Conservation (phyloP, 2,329 filamentous ascomycete species). For the Neofusicoccum ribis region DNA sequence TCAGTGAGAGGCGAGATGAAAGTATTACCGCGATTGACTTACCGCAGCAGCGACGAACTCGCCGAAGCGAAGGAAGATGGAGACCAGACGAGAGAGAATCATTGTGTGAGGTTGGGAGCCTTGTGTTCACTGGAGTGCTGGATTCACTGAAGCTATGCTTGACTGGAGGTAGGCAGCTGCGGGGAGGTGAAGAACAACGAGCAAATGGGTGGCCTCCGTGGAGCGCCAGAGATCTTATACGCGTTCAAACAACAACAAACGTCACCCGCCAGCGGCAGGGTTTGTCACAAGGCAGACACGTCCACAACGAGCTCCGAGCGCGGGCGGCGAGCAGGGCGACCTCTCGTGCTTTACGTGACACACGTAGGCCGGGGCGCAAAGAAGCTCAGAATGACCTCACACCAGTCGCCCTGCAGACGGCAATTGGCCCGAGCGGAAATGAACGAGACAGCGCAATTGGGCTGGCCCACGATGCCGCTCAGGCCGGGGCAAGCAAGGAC, state of each 20-base stretch:
- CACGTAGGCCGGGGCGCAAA: neutral
- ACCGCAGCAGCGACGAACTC: slow-evolving; percentile 72
- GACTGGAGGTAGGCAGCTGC: neutral
- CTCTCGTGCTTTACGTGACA: slow-evolving; percentile 5
- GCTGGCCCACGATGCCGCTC: neutral
- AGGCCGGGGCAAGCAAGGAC: slow-evolving; percentile 13
- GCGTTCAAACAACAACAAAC: neutral
- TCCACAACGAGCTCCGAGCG: neutral
- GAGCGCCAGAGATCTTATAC: neutral
- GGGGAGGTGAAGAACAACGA: neutral
- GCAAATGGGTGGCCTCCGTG: neutral
- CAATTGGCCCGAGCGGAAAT: slow-evolving; percentile 8
- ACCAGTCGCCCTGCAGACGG: neutral
- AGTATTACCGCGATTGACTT: slow-evolving; percentile 20
- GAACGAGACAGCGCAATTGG: slow-evolving; percentile 1
- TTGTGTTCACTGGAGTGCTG: neutral
- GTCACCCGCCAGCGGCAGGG: neutral
- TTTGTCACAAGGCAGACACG: slow-evolving; percentile 9
- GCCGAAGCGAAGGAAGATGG: slow-evolving; percentile 59
- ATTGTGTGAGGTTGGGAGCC: slow-evolving; percentile 9
- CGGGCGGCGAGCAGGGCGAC: neutral
- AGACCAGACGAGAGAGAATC: slow-evolving; percentile 55
- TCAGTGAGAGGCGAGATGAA: neutral
- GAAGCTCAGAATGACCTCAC: slow-evolving; percentile 11
- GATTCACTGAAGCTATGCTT: neutral